These are phyloP conservation scores for Seminavis robusta DNA, from an alignment of 108 stramenopile species.

Conservation along the genomic window DNA sequence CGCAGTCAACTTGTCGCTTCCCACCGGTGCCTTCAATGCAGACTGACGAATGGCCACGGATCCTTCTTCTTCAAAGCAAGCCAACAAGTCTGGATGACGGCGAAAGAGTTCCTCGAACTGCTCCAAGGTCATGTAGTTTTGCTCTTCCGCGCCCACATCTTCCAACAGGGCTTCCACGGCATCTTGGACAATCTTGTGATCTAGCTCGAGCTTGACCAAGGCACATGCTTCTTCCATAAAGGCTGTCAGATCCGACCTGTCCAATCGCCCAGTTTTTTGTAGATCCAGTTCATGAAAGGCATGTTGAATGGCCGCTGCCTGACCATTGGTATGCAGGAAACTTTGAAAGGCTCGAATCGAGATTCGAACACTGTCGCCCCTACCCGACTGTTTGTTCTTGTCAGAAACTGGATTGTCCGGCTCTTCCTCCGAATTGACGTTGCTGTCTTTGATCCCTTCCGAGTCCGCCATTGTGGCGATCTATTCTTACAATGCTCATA, in stretches of 20 bases:
- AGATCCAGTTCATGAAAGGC: slow-evolving; percentile 10
- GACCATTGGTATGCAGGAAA: no score
- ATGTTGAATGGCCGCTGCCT: slow-evolving; percentile 3
- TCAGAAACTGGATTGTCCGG: no score
- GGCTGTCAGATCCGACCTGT: slow-evolving; percentile 2
- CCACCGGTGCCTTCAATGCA: background rate
- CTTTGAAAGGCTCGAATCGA: no score
- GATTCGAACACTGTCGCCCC: no score
- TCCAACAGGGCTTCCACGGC: slow-evolving; percentile 14
- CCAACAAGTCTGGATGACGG: slow-evolving; percentile 16
- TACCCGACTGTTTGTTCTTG: no score
- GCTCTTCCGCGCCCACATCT: slow-evolving; percentile 7
- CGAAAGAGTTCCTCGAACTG: slow-evolving; percentile 10
- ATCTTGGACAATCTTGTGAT: background rate
- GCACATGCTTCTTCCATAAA: slow-evolving; percentile 6
- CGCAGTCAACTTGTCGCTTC: background rate
- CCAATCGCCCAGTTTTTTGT: background rate
- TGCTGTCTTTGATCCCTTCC: no score
- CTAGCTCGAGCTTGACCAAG: background rate
- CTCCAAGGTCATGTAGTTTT: background rate
- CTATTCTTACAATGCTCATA: no score
- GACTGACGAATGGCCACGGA: background rate
- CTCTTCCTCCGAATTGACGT: no score
- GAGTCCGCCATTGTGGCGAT: no score
- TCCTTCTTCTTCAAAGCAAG: slow-evolving; percentile 4